Percentiles rank a stretch among this genome's conserved stretches.
Conservation (phyloP, 352 stramenopile genomes). For the Blastocystis sp. region DNA sequence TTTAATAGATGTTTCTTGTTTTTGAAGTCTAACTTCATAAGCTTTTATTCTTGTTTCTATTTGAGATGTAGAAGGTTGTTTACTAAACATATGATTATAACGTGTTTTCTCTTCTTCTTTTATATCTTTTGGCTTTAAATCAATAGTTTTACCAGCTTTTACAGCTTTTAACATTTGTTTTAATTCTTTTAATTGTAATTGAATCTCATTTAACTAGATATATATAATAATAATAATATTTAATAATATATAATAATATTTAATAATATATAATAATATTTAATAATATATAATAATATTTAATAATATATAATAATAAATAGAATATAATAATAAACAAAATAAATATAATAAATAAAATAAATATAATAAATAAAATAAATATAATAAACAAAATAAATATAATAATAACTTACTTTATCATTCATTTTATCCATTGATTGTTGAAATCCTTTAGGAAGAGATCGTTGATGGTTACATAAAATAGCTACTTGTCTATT, state of each 20-base stretch:
- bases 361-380: slow-evolving; percentile 1
- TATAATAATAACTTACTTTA: slow-evolving; percentile 54
- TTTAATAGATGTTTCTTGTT: no score
- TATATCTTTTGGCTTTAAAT: slow-evolving; percentile 65
- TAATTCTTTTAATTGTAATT: slow-evolving; percentile 76
- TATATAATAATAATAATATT: no score
- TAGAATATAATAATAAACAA: no score
- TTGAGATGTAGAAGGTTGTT: slow-evolving; percentile 65
- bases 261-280: no score
- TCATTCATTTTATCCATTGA: slow-evolving; percentile 75
- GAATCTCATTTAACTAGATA: slow-evolving; percentile 54
- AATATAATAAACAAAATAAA: no score
- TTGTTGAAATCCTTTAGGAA: slow-evolving; percentile 82
- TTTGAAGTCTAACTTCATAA: slow-evolving; percentile 45
- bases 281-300: no score
- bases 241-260: no score
- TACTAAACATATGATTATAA: slow-evolving; percentile 75
- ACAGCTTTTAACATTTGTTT: slow-evolving; percentile 57
- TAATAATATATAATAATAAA: no score
- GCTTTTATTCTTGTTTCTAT: slow-evolving; percentile 74
- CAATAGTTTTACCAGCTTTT: slow-evolving; percentile 58
- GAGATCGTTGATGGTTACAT: slow-evolving; percentile 97
- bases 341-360: no score
- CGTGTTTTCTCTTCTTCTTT: slow-evolving; percentile 50
- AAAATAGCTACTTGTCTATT: slow-evolving; percentile 99